A percentile compares a stretch with the other conserved stretches of the same genome.
phyloP scores from a whole-genome alignment of 2,329 filamentous ascomycete genomes.

The Catunica adiposa region DNA sequence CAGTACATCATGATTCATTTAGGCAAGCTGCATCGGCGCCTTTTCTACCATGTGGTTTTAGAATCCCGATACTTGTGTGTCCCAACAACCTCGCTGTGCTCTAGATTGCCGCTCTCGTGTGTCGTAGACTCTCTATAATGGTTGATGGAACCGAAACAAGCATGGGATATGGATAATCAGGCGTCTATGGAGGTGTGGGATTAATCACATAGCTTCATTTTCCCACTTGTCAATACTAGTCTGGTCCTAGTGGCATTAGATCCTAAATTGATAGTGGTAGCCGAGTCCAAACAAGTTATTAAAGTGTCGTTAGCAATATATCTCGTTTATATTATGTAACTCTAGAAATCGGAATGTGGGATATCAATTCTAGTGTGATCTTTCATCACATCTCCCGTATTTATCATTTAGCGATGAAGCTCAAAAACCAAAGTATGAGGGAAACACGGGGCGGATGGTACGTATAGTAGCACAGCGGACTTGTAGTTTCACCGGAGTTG shows the following conservation, averaged over 20 bases:
- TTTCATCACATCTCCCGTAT: too few relatives aligned
- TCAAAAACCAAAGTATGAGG: not conserved
- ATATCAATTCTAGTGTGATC: not conserved
- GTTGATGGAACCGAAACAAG: not conserved
- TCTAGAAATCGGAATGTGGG: too few relatives aligned
- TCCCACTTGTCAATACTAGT: not conserved
- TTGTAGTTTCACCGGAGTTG: not conserved
- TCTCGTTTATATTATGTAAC: too few relatives aligned
- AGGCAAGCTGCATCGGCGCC: slow-evolving; percentile 6
- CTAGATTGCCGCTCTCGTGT: not conserved
- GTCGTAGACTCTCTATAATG: not conserved
- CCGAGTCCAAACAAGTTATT: too few relatives aligned
- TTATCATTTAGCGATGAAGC: too few relatives aligned
- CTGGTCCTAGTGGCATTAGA: not conserved
- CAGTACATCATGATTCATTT: not conserved
- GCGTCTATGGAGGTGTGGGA: not conserved
- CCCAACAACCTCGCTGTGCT: not conserved
- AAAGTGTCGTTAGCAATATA: too few relatives aligned
- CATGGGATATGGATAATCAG: not conserved
- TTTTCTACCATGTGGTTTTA: not conserved
- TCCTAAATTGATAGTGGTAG: not conserved
- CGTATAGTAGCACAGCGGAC: not conserved
- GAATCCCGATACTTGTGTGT: not conserved
- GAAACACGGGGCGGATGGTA: not conserved
- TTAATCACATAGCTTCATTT: not conserved